These are phyloP conservation scores for Torulaspora gathmanii DNA, from an alignment of 805 yeast species.

Conservation along the genomic window DNA sequence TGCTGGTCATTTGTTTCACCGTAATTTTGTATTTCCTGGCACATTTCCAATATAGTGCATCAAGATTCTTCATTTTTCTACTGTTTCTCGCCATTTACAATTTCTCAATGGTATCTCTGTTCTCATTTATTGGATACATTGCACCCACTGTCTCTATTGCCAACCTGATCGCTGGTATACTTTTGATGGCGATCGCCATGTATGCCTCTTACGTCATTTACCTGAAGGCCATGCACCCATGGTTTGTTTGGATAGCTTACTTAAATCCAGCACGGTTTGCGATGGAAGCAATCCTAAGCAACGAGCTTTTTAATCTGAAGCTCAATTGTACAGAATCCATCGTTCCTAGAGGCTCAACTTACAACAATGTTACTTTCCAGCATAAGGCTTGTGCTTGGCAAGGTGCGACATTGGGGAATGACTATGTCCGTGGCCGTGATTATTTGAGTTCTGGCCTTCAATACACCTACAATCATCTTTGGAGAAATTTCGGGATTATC, in stretches of 20 bases:
- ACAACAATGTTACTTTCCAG: conserved; percentile 37
- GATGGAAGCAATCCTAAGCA: conserved; percentile 59
- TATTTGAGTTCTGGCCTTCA: conserved; percentile 46
- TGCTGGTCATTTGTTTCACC: conserved; percentile 41
- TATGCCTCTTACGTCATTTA: conserved; percentile 69
- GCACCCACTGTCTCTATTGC: conserved; percentile 51
- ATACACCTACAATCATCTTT: conserved; percentile 55
- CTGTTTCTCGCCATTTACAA: conserved; percentile 44
- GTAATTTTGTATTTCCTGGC: conserved; percentile 53
- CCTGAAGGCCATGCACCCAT: conserved; percentile 54
- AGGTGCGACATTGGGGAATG: conserved; percentile 56
- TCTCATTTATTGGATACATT: conserved; percentile 50
- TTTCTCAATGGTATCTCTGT: conserved; percentile 46
- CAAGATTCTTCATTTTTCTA: conserved; percentile 48
- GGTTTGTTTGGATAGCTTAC: conserved; percentile 67
- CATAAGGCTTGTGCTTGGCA: conserved; percentile 53
- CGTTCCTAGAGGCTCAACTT: conserved; percentile 59
- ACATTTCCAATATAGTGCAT: conserved; percentile 43
- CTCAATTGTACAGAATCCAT: conserved; percentile 50
- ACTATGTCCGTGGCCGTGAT: conserved; percentile 50
- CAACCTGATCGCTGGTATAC: conserved; percentile 54
- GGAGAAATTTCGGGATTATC: conserved; percentile 74
- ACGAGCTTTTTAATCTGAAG: conserved; percentile 56
- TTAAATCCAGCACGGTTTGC: conserved; percentile 54
- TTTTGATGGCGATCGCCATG: conserved; percentile 46